These are phyloP conservation scores for Cyanidiococcus yangmingshanensis DNA, from an alignment of 23 red algal species.

Conservation along the genomic window DNA sequence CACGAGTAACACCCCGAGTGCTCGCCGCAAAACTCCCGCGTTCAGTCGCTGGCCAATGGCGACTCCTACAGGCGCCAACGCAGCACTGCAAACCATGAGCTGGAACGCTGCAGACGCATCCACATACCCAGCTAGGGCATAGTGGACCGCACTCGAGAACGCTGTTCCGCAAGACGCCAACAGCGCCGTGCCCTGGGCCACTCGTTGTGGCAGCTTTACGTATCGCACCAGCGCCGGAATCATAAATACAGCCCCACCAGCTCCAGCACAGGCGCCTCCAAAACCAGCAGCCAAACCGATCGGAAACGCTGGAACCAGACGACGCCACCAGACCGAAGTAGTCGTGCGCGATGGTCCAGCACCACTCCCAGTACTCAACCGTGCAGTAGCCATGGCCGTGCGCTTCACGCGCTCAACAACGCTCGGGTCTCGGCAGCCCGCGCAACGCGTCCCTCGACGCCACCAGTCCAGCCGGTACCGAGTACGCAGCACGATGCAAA, in stretches of 20 bases:
- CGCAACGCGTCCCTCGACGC: too few relatives aligned
- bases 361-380: too few relatives aligned
- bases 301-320: conserved; percentile 10
- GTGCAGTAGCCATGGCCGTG: too few relatives aligned
- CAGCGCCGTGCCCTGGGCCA: conserved; percentile 48
- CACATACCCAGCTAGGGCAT: conserved; percentile 22
- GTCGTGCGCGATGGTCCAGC: too few relatives aligned
- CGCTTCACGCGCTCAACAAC: too few relatives aligned
- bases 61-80: conserved; percentile 50
- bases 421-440: too few relatives aligned
- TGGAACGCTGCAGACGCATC: conserved; percentile 30
- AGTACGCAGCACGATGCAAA: too few relatives aligned
- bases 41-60: conserved; percentile 22
- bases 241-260: conserved; percentile 71
- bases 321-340: background rate
- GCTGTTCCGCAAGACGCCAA: conserved; percentile 52
- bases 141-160: conserved; percentile 29
- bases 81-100: conserved; percentile 22
- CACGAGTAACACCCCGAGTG: conserved; percentile 58
- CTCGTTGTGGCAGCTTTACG: conserved; percentile 33
- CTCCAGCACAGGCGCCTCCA: conserved; percentile 49
- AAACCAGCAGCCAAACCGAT: conserved; percentile 50
- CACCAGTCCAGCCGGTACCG: too few relatives aligned
- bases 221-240: conserved; percentile 52
- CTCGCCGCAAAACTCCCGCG: conserved; percentile 36